Evolutionary conservation across 2,329 filamentous ascomycete species (phyloP).

Genomic region (Fusarium tuaranense): DNA sequence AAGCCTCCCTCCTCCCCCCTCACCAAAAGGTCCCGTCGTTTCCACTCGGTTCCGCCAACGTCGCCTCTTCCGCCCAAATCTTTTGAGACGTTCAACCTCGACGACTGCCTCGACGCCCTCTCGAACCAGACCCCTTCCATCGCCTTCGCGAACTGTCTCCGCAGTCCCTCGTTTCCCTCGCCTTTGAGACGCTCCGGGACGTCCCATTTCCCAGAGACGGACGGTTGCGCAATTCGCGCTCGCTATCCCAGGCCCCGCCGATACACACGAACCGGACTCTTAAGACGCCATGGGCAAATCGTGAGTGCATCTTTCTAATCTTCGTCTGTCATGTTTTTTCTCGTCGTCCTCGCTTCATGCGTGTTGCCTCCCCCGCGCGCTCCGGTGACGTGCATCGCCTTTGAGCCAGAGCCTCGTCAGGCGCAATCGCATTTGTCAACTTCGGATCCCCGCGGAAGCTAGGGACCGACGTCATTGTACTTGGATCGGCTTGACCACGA

Average conservation of each 20-base stretch:
- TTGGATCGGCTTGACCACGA: conserved; percentile 15
- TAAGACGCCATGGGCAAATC: conserved; percentile 62
- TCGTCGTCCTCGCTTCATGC: background rate
- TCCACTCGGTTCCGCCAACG: conserved; percentile 31
- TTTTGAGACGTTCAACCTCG: conserved; percentile 13
- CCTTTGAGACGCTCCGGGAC: conserved; percentile 18
- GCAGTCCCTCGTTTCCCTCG: conserved; percentile 17
- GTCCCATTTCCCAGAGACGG: conserved; percentile 20
- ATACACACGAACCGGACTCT: conserved; percentile 17
- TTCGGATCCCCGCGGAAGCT: conserved; percentile 35
- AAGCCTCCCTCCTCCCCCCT: conserved; percentile 33
- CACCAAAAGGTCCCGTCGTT: conserved; percentile 21
- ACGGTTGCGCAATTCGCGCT: conserved; percentile 45
- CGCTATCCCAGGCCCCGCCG: conserved; percentile 21
- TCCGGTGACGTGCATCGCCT: conserved; percentile 19
- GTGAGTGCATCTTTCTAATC: conserved; percentile 54
- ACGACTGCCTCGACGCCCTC: conserved; percentile 15
- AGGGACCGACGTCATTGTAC: conserved; percentile 42
- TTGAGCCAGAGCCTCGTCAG: conserved; percentile 23
- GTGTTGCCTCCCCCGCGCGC: background rate
- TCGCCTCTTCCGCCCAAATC: conserved; percentile 20
- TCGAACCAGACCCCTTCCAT: background rate
- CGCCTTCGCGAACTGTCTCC: conserved; percentile 1
- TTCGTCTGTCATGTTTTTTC: background rate
- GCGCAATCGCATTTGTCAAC: conserved; percentile 38